Conservation (phyloP, 495 filamentous ascomycete species). For the Penicillium goetzii region DNA sequence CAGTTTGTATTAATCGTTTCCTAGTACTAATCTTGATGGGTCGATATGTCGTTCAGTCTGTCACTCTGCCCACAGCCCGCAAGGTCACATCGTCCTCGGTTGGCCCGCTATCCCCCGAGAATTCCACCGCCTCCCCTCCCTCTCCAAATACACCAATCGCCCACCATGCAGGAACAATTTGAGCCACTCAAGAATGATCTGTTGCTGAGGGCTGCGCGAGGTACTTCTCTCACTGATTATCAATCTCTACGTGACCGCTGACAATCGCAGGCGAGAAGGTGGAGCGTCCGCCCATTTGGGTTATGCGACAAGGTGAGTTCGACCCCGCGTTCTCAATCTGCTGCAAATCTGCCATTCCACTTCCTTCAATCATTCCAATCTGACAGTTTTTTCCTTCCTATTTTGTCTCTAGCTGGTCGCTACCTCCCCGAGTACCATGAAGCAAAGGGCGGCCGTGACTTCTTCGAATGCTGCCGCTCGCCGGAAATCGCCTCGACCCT, state of each 20-base stretch:
- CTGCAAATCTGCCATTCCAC: not conserved
- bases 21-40: no score
- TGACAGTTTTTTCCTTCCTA: not conserved
- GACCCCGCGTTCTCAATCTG: not conserved
- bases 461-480: constrained; percentile 94
- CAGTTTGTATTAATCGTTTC: no score
- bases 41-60: no score
- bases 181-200: constrained; percentile 87
- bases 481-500: constrained; percentile 90
- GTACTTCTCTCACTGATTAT: constrained; percentile 46
- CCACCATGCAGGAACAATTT: constrained; percentile 67
- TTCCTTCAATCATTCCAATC: not conserved
- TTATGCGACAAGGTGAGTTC: constrained; percentile 91
- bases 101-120: not conserved
- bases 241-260: constrained; percentile 16
- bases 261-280: constrained; percentile 75
- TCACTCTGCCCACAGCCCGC: no score
- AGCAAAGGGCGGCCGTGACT: constrained; percentile 85
- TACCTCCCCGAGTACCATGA: constrained; percentile 98
- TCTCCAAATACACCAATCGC: constrained; percentile 23
- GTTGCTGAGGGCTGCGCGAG: constrained; percentile 83
- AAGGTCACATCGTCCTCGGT: no score
- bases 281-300: constrained; percentile 92
- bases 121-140: constrained; percentile 36
- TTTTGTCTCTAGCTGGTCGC: constrained; percentile 69